Evolutionary conservation across 129 eudicot genomes (phyloP).

Genomic region (Lactuca saligna): DNA sequence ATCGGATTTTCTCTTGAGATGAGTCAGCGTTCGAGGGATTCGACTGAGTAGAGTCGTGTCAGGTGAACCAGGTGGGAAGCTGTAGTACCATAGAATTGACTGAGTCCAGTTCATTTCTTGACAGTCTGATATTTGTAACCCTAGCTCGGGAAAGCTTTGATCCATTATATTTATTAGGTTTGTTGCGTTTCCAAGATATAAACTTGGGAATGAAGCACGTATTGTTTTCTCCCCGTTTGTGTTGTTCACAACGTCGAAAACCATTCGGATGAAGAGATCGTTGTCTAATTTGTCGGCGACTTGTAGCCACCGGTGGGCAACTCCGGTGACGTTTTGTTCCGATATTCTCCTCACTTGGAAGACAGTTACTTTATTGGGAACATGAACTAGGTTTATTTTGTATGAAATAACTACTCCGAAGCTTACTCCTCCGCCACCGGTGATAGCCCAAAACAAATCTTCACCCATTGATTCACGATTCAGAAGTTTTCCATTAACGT

Average conservation of each 20-base stretch:
- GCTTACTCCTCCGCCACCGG: slow-evolving; percentile 55
- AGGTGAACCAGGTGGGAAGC: slow-evolving; percentile 25
- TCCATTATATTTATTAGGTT: slow-evolving; percentile 26
- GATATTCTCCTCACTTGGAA: slow-evolving; percentile 25
- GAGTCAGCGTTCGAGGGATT: slow-evolving; percentile 9
- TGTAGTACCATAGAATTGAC: slow-evolving; percentile 34
- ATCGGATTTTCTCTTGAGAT: slow-evolving; percentile 49
- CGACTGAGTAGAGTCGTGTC: slow-evolving; percentile 19
- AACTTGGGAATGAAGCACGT: slow-evolving; percentile 27
- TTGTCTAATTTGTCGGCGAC: slow-evolving; percentile 40
- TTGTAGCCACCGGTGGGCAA: slow-evolving; percentile 38
- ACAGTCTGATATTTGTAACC: slow-evolving; percentile 34
- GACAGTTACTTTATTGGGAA: slow-evolving; percentile 41
- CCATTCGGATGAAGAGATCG: slow-evolving; percentile 43
- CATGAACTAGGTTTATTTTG: slow-evolving; percentile 40
- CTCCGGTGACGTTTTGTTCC: slow-evolving; percentile 23
- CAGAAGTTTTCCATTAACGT: slow-evolving; percentile 28
- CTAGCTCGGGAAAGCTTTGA: slow-evolving; percentile 42
- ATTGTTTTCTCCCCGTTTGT: slow-evolving; percentile 24
- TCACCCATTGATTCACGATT: slow-evolving; percentile 52
- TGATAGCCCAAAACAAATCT: slow-evolving; percentile 63
- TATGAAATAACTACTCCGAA: slow-evolving; percentile 49
- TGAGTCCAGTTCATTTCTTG: slow-evolving; percentile 53
- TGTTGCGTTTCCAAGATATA: slow-evolving; percentile 35
- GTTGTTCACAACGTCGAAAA: slow-evolving; percentile 28